Conservation (phyloP, 352 stramenopile species). For the Thalassiosira exigua region DNA sequence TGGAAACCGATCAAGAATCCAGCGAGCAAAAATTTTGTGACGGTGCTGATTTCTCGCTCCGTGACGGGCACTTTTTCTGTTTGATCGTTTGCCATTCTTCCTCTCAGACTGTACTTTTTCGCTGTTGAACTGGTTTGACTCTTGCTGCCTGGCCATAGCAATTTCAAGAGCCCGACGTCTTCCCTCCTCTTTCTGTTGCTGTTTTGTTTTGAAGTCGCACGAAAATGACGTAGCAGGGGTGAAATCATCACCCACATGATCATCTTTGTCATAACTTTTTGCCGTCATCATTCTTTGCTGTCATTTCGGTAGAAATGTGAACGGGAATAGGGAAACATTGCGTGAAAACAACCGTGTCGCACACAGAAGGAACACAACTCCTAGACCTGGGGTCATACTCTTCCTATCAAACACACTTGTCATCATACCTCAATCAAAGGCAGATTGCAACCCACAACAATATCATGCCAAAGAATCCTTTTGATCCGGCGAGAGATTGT, state of each 20-base stretch:
- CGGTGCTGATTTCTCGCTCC: constrained; percentile 83
- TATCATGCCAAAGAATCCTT: constrained; percentile 37
- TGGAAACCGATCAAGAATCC: constrained; percentile 48
- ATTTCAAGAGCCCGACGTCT: constrained; percentile 40
- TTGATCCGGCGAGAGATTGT: constrained; percentile 33
- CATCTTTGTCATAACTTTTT: neutral
- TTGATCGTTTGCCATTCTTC: constrained; percentile 8
- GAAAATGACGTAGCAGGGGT: neutral
- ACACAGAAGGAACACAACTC: neutral
- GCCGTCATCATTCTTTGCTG: neutral
- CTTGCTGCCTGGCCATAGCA: constrained; percentile 33
- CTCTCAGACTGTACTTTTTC: neutral
- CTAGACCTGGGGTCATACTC: constrained; percentile 52
- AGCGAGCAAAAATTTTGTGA: constrained; percentile 61
- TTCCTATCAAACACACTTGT: constrained; percentile 70
- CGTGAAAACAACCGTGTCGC: neutral
- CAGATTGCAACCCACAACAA: constrained; percentile 21
- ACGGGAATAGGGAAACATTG: neutral
- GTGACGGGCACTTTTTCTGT: constrained; percentile 54
- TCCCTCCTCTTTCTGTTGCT: constrained; percentile 49
- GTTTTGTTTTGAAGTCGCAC: constrained; percentile 15
- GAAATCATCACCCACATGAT: neutral
- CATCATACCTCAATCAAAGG: constrained; percentile 56
- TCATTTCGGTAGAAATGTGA: neutral
- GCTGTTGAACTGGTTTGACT: neutral